Evolutionary conservation across 768 basidiomycete species (phyloP).

Genomic region (Galerina sulciceps): DNA sequence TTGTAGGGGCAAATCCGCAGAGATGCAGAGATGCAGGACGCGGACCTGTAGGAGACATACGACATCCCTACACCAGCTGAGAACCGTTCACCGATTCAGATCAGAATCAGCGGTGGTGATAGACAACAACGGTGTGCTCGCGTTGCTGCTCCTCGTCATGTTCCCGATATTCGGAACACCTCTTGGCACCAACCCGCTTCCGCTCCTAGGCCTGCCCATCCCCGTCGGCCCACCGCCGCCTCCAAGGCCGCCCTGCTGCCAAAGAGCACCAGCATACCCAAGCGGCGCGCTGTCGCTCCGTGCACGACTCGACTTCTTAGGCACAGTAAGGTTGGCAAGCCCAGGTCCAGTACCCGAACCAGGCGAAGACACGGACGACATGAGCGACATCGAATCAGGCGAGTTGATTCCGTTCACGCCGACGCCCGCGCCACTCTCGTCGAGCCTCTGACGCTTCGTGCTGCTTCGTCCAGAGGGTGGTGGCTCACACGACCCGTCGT

Average conservation of each 20-base stretch:
- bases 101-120: conserved; percentile 31
- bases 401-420: conserved; percentile 26
- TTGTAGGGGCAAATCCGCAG: too few relatives aligned
- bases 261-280: conserved; percentile 46
- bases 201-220: conserved; percentile 51
- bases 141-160: conserved; percentile 33
- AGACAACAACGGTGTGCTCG: conserved; percentile 32
- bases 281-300: conserved; percentile 71
- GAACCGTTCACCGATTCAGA: conserved; percentile 11
- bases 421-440: conserved; percentile 33
- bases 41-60: not conserved
- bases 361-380: conserved; percentile 39
- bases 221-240: conserved; percentile 31
- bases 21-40: too few relatives aligned
- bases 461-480: conserved; percentile 33
- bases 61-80: not conserved
- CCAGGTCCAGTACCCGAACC: conserved; percentile 28
- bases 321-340: conserved; percentile 25
- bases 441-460: conserved; percentile 60
- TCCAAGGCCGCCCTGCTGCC: conserved; percentile 28
- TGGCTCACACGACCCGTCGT: conserved; percentile 35
- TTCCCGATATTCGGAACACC: conserved; percentile 42
- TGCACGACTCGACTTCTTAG: conserved; percentile 55
- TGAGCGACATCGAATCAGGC: conserved; percentile 32
- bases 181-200: conserved; percentile 47